These are phyloP conservation scores for Fusarium bulbicola DNA, from an alignment of 2,329 filamentous ascomycete genomes.

Conservation along the genomic window DNA sequence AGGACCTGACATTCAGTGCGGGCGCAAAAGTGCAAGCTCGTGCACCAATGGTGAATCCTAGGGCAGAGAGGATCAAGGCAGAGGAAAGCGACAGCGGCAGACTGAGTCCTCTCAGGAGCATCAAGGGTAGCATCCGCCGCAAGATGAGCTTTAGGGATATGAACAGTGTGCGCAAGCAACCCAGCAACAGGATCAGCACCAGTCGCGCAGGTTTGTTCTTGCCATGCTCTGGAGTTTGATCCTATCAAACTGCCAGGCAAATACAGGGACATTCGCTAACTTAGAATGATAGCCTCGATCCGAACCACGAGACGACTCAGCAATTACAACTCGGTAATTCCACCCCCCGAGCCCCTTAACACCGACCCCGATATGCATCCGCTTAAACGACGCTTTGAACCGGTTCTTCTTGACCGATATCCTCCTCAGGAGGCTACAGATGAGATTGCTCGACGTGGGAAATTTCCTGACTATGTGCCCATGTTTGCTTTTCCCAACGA, in stretches of 20 bases:
- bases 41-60: slow-evolving; percentile 78
- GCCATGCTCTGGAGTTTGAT: not conserved
- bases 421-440: slow-evolving; percentile 84
- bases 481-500: slow-evolving; percentile 99
- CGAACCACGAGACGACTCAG: slow-evolving; percentile 89
- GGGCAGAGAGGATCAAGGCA: slow-evolving; percentile 81
- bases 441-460: slow-evolving; percentile 80
- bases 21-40: slow-evolving; percentile 78
- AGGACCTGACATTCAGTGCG: slow-evolving; percentile 89
- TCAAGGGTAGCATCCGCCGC: slow-evolving; percentile 87
- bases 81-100: slow-evolving; percentile 71
- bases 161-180: slow-evolving; percentile 91
- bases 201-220: slow-evolving; percentile 45
- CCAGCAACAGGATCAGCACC: slow-evolving; percentile 72
- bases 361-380: slow-evolving; percentile 94
- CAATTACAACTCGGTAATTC: slow-evolving; percentile 98
- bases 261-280: slow-evolving; percentile 41
- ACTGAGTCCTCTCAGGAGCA: slow-evolving; percentile 66
- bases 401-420: slow-evolving; percentile 94
- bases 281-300: slow-evolving; percentile 58
- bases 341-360: slow-evolving; percentile 88
- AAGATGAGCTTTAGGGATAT: slow-evolving; percentile 94
- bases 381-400: slow-evolving; percentile 91
- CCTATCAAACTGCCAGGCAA: not conserved
- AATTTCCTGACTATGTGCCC: slow-evolving; percentile 95